Base-by-base conservation (phyloP, 2,329 filamentous ascomycete species). In the Fusarium sulawesiense region DNA sequence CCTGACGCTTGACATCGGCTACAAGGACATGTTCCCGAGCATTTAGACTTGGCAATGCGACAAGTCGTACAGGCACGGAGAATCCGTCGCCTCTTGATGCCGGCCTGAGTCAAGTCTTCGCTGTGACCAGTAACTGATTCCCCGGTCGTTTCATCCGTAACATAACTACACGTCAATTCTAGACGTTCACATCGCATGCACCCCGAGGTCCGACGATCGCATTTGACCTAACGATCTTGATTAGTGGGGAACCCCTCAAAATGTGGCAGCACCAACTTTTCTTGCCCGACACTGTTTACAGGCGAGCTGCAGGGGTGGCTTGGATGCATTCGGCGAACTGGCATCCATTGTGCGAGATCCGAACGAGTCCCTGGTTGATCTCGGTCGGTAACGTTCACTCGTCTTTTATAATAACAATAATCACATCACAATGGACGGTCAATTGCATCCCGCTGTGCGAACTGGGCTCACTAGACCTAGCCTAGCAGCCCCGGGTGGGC, bases 41-140 rank as follows among this genome's bases (percentile, higher is more conserved):
- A 82, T 34, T 78, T 80, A 0, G 76, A 73, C 56, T 82, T 82
- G 14, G 76, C 73, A 37, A 62, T 68, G 5, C 80, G 75, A 65
- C 80, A 82, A n/a, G 69, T 54, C 4, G 71, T 59, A 56, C 80
- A 81, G 8, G 80, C 80, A 10, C 61, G 61, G 1, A 64, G 60
- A 2, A 70, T 70, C 0, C 77, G 66, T 2, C 74, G 66, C 6
- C 77, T 64, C 60, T 75, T 75, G 30, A 71, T 76, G 2, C 77
- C 77, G 2, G 77, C 76, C 32, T 78, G 68, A 0, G 76, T 78
- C 29, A 76, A 56, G 0, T 66, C 60, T 2, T 65, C 41, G 4
- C 49, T 25, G 21, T 9, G 14, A 21, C 23, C n/a, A 12, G 25
- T 11, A 7, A 11, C n/a, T 2, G 30, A 23, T 12, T 29, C 7